Base-by-base conservation (phyloP, 1,139 yeast species). In the Fermentozyma sake region DNA sequence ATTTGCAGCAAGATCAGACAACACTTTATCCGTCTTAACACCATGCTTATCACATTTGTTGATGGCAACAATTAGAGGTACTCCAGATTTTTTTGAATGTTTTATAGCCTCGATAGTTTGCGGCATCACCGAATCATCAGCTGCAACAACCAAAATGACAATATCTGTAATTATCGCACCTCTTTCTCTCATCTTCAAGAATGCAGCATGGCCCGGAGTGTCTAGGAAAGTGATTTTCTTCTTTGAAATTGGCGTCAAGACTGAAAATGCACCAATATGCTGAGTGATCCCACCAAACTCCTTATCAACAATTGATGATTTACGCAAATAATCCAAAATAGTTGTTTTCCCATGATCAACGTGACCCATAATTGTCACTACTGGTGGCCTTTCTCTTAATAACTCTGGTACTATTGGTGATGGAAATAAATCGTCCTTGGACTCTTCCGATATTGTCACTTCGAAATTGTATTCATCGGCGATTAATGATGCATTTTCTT, bases 331-430 rank as follows among this genome's bases (percentile, higher is more conserved):
- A 50, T 93, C 98, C 34, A 91, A 67, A 38, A 91, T 81, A 0
- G 98, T 89, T 2, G 99, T 91, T 50, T 91, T 91, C 1, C 99
- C 99, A 50, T 91, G 99, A 54, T 91, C 99, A 22, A 91, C 98
- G 55, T 91, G 99, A 4, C 99, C 99, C 97, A 91, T 91, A 29
- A 91, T 85, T 0, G 98, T 89, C 2, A 91, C 96, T 14, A 91
- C 82, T 0, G 99, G 98, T 0, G 98, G 87, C 40, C 98, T 66
- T 10, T 78, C 68, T 29, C 76, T 76, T 37, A 82, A 53, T 13
- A 53, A 41, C 7, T 59, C 54, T 4, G 66, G 59, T 23, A 72
- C 70, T 3, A 48, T 49, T 2, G 48, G 41, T 7, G 50, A 58
- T 27, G 79, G 75, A 41, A 75, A 79, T 24, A 82, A 50, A 44